phyloP scores from a whole-genome alignment of 1,284 basidiomycete species.

The Heterobasidion annosum region DNA sequence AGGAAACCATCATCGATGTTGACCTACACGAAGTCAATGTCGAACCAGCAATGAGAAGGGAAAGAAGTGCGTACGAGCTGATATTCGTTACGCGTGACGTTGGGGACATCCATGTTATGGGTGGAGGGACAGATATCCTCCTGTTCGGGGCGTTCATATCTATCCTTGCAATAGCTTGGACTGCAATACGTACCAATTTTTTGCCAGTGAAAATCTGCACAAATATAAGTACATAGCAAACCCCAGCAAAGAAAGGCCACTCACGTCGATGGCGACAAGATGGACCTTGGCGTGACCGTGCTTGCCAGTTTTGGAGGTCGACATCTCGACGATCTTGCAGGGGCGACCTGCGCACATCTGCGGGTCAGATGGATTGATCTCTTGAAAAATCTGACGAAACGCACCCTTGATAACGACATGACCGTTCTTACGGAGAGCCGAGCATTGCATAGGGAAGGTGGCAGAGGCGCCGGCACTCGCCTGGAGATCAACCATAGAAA shows the following conservation, averaged over 20 bases:
- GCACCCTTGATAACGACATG: conserved; percentile 95
- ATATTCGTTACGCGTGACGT: conserved; percentile 89
- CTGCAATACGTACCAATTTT: conserved; percentile 57
- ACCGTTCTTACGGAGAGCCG: conserved; percentile 89
- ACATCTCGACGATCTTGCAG: conserved; percentile 99
- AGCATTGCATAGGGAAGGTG: conserved; percentile 97
- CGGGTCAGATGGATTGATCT: conserved; percentile 2
- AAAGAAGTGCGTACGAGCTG: conserved; percentile 59
- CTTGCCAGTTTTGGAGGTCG: conserved; percentile 99
- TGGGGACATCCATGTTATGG: conserved; percentile 99
- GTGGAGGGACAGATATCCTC: conserved; percentile 99
- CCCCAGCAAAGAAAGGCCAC: conserved; percentile 21
- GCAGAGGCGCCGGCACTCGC: conserved; percentile 76
- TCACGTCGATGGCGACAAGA: conserved; percentile 91
- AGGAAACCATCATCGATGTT: conserved; percentile 90
- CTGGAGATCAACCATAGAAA: conserved; percentile 22
- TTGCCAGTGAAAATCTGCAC: conserved; percentile 89
- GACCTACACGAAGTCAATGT: conserved; percentile 35
- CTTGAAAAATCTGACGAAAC: conserved; percentile 4
- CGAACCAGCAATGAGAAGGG: background rate
- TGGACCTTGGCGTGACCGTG: conserved; percentile 99
- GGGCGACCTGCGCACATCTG: conserved; percentile 57
- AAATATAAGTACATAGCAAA: background rate
- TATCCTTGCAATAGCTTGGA: background rate
- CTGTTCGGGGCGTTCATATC: conserved; percentile 30